Conservation (phyloP, 2,329 filamentous ascomycete genomes). For the Daldinia eschscholtzii region DNA sequence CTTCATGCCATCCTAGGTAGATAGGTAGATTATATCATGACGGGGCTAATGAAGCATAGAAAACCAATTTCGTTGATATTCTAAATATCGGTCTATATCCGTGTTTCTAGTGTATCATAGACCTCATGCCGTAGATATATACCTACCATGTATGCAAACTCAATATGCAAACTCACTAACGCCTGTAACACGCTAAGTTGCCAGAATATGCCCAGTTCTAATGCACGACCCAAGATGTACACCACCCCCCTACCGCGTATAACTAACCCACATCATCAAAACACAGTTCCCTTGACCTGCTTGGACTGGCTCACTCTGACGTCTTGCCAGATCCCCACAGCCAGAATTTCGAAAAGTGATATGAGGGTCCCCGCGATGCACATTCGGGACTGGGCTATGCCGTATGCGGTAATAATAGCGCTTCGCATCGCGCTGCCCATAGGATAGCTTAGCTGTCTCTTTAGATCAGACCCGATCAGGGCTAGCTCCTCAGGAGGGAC, state of each 20-base stretch:
- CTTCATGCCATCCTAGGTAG: background rate
- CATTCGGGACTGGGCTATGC: constrained; percentile 55
- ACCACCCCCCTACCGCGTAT: background rate
- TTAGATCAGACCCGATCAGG: constrained; percentile 52
- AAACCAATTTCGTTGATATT: background rate
- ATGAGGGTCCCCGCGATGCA: constrained; percentile 52
- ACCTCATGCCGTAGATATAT: background rate
- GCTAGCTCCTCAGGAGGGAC: constrained; percentile 46
- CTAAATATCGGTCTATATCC: background rate
- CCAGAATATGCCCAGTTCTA: constrained; percentile 15
- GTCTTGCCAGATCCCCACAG: constrained; percentile 53
- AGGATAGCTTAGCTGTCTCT: constrained; percentile 54
- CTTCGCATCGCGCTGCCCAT: constrained; percentile 51
- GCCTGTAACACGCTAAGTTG: constrained; percentile 12
- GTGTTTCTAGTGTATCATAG: background rate
- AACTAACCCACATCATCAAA: constrained; percentile 39
- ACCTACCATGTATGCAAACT: too few relatives aligned
- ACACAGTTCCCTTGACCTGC: constrained; percentile 53
- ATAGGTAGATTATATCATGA: background rate
- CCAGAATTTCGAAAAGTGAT: constrained; percentile 50
- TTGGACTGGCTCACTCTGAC: constrained; percentile 50
- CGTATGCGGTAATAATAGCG: constrained; percentile 54
- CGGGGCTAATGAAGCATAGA: background rate
- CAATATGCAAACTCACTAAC: constrained; percentile 8
- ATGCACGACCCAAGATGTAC: constrained; percentile 4